Percentiles rank a stretch among this genome's conserved stretches.
Conservation (phyloP, 805 yeast species). For the Lipomyces oligophaga region DNA sequence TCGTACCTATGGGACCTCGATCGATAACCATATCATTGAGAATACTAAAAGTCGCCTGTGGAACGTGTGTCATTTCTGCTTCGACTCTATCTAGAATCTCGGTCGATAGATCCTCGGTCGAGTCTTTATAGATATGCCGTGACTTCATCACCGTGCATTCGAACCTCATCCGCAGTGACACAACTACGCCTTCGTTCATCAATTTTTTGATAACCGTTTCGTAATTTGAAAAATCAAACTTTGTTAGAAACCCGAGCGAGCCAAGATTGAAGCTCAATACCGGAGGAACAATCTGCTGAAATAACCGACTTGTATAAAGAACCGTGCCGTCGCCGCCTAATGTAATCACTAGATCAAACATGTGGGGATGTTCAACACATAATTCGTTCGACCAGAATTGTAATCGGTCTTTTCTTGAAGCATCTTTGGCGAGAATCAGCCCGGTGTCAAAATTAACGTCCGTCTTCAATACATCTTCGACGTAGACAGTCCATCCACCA, state of each 20-base stretch:
- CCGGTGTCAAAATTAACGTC: conserved; percentile 60
- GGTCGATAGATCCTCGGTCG: conserved; percentile 6
- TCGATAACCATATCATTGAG: conserved; percentile 52
- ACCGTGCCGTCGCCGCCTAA: conserved; percentile 98
- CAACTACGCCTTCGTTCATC: conserved; percentile 44
- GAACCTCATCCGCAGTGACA: conserved; percentile 49
- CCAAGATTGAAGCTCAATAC: conserved; percentile 69
- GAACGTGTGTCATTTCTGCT: conserved; percentile 15
- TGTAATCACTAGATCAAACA: conserved; percentile 75
- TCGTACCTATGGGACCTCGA: conserved; percentile 50
- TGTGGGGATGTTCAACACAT: conserved; percentile 30
- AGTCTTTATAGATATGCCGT: conserved; percentile 11
- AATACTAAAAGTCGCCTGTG: conserved; percentile 40
- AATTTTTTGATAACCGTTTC: conserved; percentile 40
- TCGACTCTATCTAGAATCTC: conserved; percentile 25
- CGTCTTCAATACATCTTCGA: conserved; percentile 61
- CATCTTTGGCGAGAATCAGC: conserved; percentile 44
- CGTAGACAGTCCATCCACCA: conserved; percentile 54
- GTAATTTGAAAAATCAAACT: conserved; percentile 48
- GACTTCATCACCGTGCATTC: conserved; percentile 49
- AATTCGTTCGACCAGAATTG: conserved; percentile 44
- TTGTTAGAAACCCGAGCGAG: conserved; percentile 77
- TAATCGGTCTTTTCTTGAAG: conserved; percentile 42
- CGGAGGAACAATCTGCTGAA: conserved; percentile 86
- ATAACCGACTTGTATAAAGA: conserved; percentile 47